phyloP scores from a whole-genome alignment of 2,329 filamentous ascomycete species.

The Ophiostoma angusticollis region DNA sequence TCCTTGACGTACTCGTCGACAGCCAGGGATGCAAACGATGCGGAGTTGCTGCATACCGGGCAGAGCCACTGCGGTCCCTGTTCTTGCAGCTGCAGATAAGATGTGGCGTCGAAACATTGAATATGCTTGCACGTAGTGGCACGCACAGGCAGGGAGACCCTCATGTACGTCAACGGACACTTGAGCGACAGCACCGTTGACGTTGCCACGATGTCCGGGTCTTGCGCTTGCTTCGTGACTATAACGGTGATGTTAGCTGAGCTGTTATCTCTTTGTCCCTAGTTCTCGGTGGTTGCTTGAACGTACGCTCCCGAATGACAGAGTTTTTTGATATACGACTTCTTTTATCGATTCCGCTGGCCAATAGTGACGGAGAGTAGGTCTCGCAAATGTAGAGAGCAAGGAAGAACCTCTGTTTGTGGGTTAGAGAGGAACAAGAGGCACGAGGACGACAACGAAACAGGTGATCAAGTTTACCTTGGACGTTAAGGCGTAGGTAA shows the following conservation, averaged over 20 bases:
- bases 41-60: conserved; percentile 76
- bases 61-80: conserved; percentile 97
- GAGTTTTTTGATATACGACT: conserved; percentile 66
- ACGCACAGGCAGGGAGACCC: conserved; percentile 68
- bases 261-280: background rate
- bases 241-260: conserved; percentile 9
- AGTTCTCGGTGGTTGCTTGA: no score
- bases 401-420: conserved; percentile 62
- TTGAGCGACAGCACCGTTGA: conserved; percentile 84
- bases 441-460: background rate
- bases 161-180: conserved; percentile 78
- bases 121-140: conserved; percentile 73
- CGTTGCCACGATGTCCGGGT: conserved; percentile 79
- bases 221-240: conserved; percentile 73
- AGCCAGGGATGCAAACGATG: conserved; percentile 68
- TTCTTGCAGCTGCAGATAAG: conserved; percentile 86
- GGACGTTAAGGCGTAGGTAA: conserved; percentile 84
- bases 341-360: conserved; percentile 49
- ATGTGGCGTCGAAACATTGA: conserved; percentile 87
- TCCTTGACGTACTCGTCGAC: conserved; percentile 89
- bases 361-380: conserved; percentile 58
- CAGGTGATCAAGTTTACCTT: no score
- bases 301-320: conserved; percentile 72
- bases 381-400: conserved; percentile 64
- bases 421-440: background rate